Evolutionary conservation across 2,329 filamentous ascomycete genomes (phyloP).

Genomic region (Fusarium ambrosium): DNA sequence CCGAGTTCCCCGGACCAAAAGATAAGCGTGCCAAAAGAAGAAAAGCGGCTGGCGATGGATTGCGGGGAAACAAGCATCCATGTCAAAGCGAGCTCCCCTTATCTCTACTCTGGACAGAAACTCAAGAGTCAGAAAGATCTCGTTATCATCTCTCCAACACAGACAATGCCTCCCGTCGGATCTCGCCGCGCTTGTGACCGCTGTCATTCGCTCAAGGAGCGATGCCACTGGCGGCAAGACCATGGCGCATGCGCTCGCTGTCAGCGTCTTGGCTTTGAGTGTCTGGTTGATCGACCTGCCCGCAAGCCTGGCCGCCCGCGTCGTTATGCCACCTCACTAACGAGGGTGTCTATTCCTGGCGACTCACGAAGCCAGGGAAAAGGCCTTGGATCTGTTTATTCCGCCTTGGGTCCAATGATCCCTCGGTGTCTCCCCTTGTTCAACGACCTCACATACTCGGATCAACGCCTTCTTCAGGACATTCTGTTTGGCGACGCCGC

Average conservation of each 20-base stretch:
- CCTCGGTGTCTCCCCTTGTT: background rate
- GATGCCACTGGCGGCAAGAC: slow-evolving; percentile 36
- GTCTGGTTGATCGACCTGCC: slow-evolving; percentile 27
- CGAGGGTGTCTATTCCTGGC: background rate
- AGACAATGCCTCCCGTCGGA: background rate
- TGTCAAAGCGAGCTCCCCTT: background rate
- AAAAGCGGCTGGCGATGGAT: background rate
- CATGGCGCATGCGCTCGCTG: slow-evolving; percentile 39
- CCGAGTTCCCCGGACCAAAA: background rate
- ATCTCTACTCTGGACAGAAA: background rate
- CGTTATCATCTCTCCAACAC: background rate
- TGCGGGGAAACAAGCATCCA: background rate
- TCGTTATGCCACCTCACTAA: background rate
- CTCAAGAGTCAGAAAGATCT: background rate
- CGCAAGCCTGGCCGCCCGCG: slow-evolving; percentile 37
- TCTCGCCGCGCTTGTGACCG: slow-evolving; percentile 41
- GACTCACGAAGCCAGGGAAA: background rate
- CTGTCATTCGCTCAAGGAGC: slow-evolving; percentile 45
- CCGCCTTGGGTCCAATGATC: background rate
- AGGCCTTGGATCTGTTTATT: background rate
- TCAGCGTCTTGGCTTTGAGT: slow-evolving; percentile 34
- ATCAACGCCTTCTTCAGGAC: slow-evolving; percentile 22
- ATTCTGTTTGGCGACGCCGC: slow-evolving; percentile 25
- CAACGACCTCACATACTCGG: slow-evolving; percentile 1
- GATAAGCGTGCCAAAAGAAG: background rate